phyloP scores from a whole-genome alignment of 306 rosid species.

The Cucumis melo region DNA sequence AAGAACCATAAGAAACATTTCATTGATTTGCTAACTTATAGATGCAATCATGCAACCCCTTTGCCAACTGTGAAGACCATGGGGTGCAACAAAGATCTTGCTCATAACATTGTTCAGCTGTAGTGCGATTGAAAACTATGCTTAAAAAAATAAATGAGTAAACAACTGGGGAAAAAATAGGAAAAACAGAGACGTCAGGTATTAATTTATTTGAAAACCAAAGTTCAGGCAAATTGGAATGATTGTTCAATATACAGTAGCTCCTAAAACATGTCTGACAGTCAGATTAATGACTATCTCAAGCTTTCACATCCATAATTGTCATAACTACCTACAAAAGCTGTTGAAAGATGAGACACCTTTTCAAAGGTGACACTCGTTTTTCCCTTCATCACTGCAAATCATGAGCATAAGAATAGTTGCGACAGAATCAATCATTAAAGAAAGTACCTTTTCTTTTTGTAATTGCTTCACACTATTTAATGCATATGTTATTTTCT shows the following conservation, averaged over 20 bases:
- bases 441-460: neutral
- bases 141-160: neutral
- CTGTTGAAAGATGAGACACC: neutral
- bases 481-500: neutral
- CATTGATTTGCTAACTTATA: neutral
- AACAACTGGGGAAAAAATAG: neutral
- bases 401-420: neutral
- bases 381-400: neutral
- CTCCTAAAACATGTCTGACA: neutral
- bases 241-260: neutral
- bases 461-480: neutral
- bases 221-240: no score
- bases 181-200: neutral
- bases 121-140: neutral
- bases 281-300: neutral
- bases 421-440: neutral
- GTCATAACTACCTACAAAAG: neutral
- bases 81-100: neutral
- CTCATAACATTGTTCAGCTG: neutral
- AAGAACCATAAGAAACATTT: neutral
- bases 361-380: no score
- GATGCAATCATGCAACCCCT: neutral
- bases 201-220: neutral
- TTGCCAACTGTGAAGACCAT: neutral
- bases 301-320: neutral